Percentiles rank a stretch among this genome's conserved stretches.
Conservation (phyloP, 1,284 basidiomycete genomes). For the Tilletia horrida region DNA sequence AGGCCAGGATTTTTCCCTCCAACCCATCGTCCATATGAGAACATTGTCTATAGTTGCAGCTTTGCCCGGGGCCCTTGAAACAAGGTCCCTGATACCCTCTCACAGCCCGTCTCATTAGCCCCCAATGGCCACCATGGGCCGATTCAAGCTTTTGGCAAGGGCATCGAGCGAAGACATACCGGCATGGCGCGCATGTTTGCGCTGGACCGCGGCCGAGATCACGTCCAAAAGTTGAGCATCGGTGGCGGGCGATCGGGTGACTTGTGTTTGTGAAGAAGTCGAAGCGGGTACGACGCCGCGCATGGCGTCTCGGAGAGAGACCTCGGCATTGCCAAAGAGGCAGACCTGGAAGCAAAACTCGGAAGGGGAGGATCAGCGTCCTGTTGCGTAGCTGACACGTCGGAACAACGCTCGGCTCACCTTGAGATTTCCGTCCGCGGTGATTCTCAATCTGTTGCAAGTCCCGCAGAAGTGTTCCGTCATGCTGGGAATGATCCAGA, state of each 20-base stretch:
- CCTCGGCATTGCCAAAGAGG: conserved; percentile 77
- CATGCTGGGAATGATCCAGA: conserved; percentile 32
- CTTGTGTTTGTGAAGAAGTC: neutral
- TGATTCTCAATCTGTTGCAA: conserved; percentile 78
- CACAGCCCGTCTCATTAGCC: conserved; percentile 34
- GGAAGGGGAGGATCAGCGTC: neutral
- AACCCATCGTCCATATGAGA: too few species aligned
- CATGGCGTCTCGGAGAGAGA: conserved; percentile 73
- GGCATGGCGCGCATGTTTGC: conserved; percentile 78
- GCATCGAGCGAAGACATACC: conserved; percentile 42
- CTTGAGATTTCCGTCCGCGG: conserved; percentile 85
- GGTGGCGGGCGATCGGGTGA: conserved; percentile 25
- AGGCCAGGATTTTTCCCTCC: too few species aligned
- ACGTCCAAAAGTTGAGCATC: conserved; percentile 67
- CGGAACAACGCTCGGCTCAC: conserved; percentile 55
- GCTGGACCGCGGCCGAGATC: conserved; percentile 67
- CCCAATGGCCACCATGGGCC: conserved; percentile 81
- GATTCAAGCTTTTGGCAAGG: conserved; percentile 36
- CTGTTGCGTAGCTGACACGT: conserved; percentile 14
- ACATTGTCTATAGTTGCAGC: too few species aligned
- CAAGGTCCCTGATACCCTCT: too few species aligned
- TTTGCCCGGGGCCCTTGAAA: too few species aligned
- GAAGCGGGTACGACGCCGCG: conserved; percentile 55
- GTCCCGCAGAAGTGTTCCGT: conserved; percentile 84
- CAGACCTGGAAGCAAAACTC: conserved; percentile 56